These are phyloP conservation scores for Lepiota venenata DNA, from an alignment of 768 basidiomycete species.

Conservation along the genomic window DNA sequence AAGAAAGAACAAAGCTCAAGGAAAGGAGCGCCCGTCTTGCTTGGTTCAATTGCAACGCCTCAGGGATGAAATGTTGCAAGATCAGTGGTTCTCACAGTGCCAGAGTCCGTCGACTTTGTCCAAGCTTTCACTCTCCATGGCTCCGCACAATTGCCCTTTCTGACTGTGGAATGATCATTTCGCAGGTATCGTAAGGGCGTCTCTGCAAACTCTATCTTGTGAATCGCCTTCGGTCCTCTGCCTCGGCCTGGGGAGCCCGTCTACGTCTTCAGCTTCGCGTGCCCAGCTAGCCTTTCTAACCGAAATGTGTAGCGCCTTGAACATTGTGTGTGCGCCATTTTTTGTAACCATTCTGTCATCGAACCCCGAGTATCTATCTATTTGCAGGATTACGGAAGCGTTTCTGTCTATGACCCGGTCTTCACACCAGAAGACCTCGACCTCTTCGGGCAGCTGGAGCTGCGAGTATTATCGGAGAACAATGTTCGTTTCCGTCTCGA, in stretches of 20 bases:
- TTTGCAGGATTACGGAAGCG: slow-evolving; percentile 40
- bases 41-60: slow-evolving; percentile 37
- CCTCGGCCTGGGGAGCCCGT: slow-evolving; percentile 75
- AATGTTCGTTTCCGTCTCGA: slow-evolving; percentile 40
- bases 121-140: background rate
- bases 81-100: slow-evolving; percentile 51
- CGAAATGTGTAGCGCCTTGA: slow-evolving; percentile 45
- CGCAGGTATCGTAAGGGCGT: slow-evolving; percentile 33
- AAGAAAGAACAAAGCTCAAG: slow-evolving; percentile 34
- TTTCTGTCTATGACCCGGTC: slow-evolving; percentile 70
- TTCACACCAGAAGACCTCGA: slow-evolving; percentile 57
- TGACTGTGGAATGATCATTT: background rate
- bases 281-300: slow-evolving; percentile 69
- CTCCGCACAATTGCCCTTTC: slow-evolving; percentile 7
- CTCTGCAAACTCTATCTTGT: slow-evolving; percentile 22
- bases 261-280: slow-evolving; percentile 54
- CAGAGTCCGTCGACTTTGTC: slow-evolving; percentile 2
- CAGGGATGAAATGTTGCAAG: slow-evolving; percentile 42
- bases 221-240: slow-evolving; percentile 46
- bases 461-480: slow-evolving; percentile 38
- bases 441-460: slow-evolving; percentile 44
- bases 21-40: slow-evolving; percentile 29
- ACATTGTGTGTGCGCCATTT: slow-evolving; percentile 50
- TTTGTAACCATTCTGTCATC: slow-evolving; percentile 6
- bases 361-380: slow-evolving; percentile 9